Evolutionary conservation across 148 eudicot genomes (phyloP).

Genomic region (Rhododendron griersonianum): DNA sequence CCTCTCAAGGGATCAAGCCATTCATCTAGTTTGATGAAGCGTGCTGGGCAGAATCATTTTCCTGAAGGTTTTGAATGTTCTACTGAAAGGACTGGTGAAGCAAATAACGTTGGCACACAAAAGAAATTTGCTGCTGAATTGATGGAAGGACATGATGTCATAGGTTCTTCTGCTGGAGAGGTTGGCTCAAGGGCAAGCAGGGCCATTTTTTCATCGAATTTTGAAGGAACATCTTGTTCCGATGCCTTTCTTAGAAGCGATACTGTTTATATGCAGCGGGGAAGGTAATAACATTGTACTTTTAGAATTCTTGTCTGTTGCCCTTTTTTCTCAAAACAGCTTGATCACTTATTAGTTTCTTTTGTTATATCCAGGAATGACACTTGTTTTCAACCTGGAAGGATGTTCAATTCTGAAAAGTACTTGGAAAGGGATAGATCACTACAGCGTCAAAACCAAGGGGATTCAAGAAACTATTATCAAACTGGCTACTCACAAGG

Average conservation of each 20-base stretch:
- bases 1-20: constrained; percentile 10
- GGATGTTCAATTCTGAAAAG: constrained; percentile 29
- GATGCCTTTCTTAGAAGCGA: constrained; percentile 21
- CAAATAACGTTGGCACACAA: constrained; percentile 7
- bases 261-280: constrained; percentile 14
- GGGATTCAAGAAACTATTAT: constrained; percentile 21
- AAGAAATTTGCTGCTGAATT: constrained; percentile 15
- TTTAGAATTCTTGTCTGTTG: neutral
- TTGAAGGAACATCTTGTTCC: constrained; percentile 33
- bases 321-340: neutral
- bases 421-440: constrained; percentile 30
- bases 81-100: constrained; percentile 4
- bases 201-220: constrained; percentile 24
- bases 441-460: constrained; percentile 21
- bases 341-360: neutral
- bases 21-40: constrained; percentile 7
- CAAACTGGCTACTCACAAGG: constrained; percentile 14
- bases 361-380: constrained; percentile 18
- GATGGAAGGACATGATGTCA: constrained; percentile 8
- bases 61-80: constrained; percentile 9
- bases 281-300: constrained; percentile 30
- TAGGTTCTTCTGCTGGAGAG: constrained; percentile 15
- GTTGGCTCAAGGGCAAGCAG: constrained; percentile 17
- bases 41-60: constrained; percentile 15
- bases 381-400: constrained; percentile 22